Evolutionary conservation across 169 alveolate species (phyloP), one percentile per base, ranked within the genome.

Genomic region (Cryptosporidium bovis): DNA sequence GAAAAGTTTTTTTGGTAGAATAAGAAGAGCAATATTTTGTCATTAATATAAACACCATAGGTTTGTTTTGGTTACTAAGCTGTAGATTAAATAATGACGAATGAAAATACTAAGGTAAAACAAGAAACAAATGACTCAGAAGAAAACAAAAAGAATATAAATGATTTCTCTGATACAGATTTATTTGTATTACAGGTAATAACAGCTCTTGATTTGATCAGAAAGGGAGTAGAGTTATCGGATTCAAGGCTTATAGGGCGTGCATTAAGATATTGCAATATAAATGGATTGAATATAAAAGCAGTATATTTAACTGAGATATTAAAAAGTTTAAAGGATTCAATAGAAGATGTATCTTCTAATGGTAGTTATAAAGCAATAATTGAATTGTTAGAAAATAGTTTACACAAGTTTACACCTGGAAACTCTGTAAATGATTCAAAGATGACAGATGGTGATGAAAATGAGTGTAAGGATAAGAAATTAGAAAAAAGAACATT

Each of bases 221-320:
- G 29, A 62, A 77, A 71, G 27, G 87, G 87, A 3, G 87, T 77
- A 5, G 87, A 77, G 48, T 40, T 48, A 3, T 58, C 87, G 13
- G 87, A 77, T 62, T 56, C 58, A 13, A 56, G 87, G 46, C 53
- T 77, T 24, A 77, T 77, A 56, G 87, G 77, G 27, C 87, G 87
- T 77, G 87, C 87, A 46, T 62, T 77, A 48, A 34, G 71, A 15
- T 12, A 40, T 53, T 69, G 83, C 20, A 69, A 48, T 56, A n/a
- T 53, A 29, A 69, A 51, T 18, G 56, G 66, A 27, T 20, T 31
- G n/a, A 34, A 46, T 13, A 20, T 69, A n/a, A 50, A 53, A 34
- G 29, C 56, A 51, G 51, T 13, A 15, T 69, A 53, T 36, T 6
- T 69, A 3, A 16, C 27, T 13, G 67, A 56, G 8, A 64, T 69